Evolutionary conservation across 495 filamentous ascomycete genomes (phyloP).

Genomic region (Annulohypoxylon bovei): DNA sequence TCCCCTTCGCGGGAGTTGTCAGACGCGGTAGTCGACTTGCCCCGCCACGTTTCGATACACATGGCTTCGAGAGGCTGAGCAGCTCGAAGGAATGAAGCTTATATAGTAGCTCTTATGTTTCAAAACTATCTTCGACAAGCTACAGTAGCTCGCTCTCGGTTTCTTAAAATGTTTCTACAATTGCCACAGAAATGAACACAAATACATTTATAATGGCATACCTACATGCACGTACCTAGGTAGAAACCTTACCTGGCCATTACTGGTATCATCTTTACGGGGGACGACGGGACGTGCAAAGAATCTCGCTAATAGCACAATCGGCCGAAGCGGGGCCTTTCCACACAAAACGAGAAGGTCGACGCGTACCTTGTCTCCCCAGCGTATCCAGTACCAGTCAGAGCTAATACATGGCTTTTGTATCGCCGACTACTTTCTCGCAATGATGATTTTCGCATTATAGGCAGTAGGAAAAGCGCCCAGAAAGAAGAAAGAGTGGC

Average conservation of each 20-base stretch:
- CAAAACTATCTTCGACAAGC: conserved; percentile 21
- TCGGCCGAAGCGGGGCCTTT: conserved; percentile 6
- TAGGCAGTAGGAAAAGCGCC: not conserved
- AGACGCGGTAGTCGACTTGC: conserved; percentile 28
- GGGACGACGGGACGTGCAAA: not conserved
- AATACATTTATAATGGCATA: not conserved
- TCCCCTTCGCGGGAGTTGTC: conserved; percentile 13
- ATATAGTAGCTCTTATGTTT: conserved; percentile 28
- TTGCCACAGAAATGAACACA: not conserved
- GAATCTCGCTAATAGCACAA: conserved; percentile 2
- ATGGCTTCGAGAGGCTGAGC: conserved; percentile 33
- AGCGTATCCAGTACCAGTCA: not conserved
- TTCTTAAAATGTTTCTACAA: conserved; percentile 24
- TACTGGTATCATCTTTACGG: not conserved
- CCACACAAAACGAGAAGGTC: conserved; percentile 14
- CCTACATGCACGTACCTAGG: not conserved
- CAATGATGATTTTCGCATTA: not conserved
- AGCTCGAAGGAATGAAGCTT: conserved; percentile 30
- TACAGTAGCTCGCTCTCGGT: conserved; percentile 25
- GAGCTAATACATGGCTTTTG: not conserved
- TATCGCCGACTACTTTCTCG: not conserved
- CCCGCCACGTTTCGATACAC: conserved; percentile 34
- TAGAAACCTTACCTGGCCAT: not conserved
- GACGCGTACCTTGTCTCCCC: not conserved
- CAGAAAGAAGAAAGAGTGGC: not conserved